Base-by-base conservation (phyloP, 805 yeast genomes). In the Grigorovia yakushimaensis region DNA sequence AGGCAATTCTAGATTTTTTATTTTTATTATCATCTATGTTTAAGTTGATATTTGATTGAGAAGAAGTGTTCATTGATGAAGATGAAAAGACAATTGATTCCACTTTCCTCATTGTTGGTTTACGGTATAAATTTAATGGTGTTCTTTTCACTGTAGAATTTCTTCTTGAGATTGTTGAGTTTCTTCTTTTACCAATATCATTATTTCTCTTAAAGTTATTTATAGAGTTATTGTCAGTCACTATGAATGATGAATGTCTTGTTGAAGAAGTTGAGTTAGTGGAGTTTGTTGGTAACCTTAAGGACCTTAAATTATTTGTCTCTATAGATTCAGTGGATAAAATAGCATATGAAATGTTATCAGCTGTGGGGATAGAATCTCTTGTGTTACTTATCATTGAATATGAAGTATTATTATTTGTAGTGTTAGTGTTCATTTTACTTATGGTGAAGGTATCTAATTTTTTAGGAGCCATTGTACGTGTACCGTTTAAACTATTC, bases 321-420 rank as follows among this genome's bases (percentile, higher is more conserved):
- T 44, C 13, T 10, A 41, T 21, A 5, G 54, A 47, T 13, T 49
- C 22, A 4, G 55, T 38, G 1, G 62, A 57, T 6, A 57, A 44
- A n/a, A 60, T 60, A 19, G 54, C 54, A 44, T 54, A 62, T 1
- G 66, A 62, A 20, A 58, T 45, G 39, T 62, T 59, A 24, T 58
- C 64, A 1, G 65, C 65, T 2, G 63, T 58, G 23, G 63, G 61
- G 9, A 60, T 53, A 1, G 64, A 56, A 8, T 37, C n/a, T 19
- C 17, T 39, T 2, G 48, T 30, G 6, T 46, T 46, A 24, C 38
- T 27, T 33, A 19, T 30, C 27, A 33, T 6, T 8, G 41, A 36
- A 4, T n/a, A 30, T 6, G 33, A 7, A 6, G 42, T n/a, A 23
- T 40, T 55, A 5, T 37, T 20, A 18, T n/a, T 39, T 5, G 48